Base-by-base conservation (phyloP, 257 asterid species). In the Eucommia ulmoides region DNA sequence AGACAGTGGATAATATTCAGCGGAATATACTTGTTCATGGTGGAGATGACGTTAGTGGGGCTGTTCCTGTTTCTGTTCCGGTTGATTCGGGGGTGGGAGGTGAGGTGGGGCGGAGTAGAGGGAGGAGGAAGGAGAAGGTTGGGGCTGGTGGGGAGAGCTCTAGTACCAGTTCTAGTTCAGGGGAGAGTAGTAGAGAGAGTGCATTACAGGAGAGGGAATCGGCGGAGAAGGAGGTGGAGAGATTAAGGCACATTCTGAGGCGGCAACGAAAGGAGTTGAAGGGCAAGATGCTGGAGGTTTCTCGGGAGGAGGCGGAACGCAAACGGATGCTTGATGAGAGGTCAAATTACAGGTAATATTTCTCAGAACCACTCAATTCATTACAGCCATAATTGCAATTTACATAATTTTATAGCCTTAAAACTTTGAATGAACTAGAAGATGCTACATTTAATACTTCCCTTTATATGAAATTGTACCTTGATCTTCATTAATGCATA, bases 201-300 rank as follows among this genome's bases (percentile, higher is more conserved):
- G 95, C 93, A 10, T 77, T 91, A 78, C 93, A 73, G 73, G 98
- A 91, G 74, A 81, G 96, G 54, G 95, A 91, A 49, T 19, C 68
- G 75, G 98, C 98, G 35, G 96, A 91, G 81, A 86, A 86, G 78
- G 98, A 86, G 63, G 96, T 86, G 53, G 98, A 91, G 70, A 91
- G 84, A 78, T 65, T 91, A 76, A 79, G 98, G 77, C 96, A 86
- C 79, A 65, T 77, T 52, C 80, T 86, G 64, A 76, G 96, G 76
- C 80, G 94, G 56, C 95, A 91, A 72, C 70, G 98, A 23, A 91
- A 83, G 82, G 96, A 86, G 75, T 65, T 91, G 71, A 91, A 91
- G 73, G 74, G 82, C 16, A 78, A 82, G 78, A 91, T 91, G 94
- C 47, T 86, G 54, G 96, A 91, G 80, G 93, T 91, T 24, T 81